Conservation (phyloP, 148 eudicot species). For the Camellia granthamiana region DNA sequence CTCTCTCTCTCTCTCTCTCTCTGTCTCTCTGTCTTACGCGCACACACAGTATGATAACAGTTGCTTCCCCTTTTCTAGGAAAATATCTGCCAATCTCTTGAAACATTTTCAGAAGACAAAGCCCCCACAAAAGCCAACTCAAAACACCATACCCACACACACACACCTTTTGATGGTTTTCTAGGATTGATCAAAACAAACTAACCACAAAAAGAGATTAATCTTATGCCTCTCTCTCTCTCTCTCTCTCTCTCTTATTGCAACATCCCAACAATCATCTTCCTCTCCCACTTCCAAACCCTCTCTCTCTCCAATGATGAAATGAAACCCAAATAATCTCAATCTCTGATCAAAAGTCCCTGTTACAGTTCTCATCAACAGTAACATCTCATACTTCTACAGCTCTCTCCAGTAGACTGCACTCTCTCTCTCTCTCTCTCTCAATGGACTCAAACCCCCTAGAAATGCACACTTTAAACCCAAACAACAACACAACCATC, state of each 20-base stretch:
- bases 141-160: neutral
- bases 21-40: neutral
- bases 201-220: conserved; percentile 8
- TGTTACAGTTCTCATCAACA: neutral
- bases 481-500: conserved; percentile 7
- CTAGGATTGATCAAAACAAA: conserved; percentile 30
- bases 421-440: neutral
- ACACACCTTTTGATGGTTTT: conserved; percentile 6
- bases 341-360: conserved; percentile 2
- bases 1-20: neutral
- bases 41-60: neutral
- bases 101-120: conserved; percentile 19
- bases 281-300: neutral
- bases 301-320: neutral
- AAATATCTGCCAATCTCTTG: conserved; percentile 21
- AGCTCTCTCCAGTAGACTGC: neutral
- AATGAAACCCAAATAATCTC: conserved; percentile 16
- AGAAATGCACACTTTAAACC: neutral
- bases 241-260: neutral
- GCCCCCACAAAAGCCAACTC: neutral
- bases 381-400: neutral
- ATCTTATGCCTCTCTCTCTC: neutral
- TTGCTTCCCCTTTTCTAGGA: conserved; percentile 13
- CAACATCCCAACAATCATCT: neutral
- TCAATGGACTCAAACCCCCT: conserved; percentile 35